A percentile compares a stretch with the other conserved stretches of the same genome.
phyloP scores from a whole-genome alignment of 495 filamentous ascomycete genomes.

The Parathielavia appendiculata region DNA sequence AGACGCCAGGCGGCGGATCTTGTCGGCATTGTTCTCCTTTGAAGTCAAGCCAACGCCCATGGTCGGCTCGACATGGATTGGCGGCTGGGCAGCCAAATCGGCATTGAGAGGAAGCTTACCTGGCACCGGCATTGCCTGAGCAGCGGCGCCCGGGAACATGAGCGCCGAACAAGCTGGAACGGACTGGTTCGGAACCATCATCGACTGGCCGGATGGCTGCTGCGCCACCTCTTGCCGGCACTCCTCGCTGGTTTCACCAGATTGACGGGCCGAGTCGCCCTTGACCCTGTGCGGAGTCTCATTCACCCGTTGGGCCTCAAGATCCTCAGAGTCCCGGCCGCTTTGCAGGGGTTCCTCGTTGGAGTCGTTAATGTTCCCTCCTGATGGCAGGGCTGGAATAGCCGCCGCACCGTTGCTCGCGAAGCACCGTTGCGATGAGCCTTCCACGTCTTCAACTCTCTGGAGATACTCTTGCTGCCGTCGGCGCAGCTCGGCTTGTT shows the following conservation, averaged over 20 bases:
- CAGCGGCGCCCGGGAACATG: constrained; percentile 7
- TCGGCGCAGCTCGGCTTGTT: neutral
- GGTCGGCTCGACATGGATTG: constrained; percentile 28
- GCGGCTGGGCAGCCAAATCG: constrained; percentile 15
- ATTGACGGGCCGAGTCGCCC: too few species aligned
- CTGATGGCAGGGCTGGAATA: neutral
- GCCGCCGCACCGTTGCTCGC: neutral
- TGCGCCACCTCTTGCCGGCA: too few species aligned
- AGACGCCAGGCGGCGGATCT: too few species aligned
- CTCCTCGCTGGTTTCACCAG: too few species aligned
- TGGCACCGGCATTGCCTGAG: constrained; percentile 8
- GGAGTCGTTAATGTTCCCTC: too few species aligned
- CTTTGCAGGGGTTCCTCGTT: too few species aligned
- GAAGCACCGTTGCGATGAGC: neutral
- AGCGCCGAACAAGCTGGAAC: constrained; percentile 3
- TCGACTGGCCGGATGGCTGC: constrained; percentile 18
- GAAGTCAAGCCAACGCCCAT: constrained; percentile 40
- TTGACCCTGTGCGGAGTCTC: too few species aligned
- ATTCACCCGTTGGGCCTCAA: too few species aligned
- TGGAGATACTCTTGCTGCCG: neutral
- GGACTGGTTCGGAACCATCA: constrained; percentile 19
- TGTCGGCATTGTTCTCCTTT: constrained; percentile 35
- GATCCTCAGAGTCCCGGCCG: too few species aligned
- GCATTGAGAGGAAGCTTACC: constrained; percentile 11
- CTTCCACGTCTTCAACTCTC: neutral